Evolutionary conservation across 306 rosid genomes (phyloP).

Genomic region (Psophocarpus tetragonolobus): DNA sequence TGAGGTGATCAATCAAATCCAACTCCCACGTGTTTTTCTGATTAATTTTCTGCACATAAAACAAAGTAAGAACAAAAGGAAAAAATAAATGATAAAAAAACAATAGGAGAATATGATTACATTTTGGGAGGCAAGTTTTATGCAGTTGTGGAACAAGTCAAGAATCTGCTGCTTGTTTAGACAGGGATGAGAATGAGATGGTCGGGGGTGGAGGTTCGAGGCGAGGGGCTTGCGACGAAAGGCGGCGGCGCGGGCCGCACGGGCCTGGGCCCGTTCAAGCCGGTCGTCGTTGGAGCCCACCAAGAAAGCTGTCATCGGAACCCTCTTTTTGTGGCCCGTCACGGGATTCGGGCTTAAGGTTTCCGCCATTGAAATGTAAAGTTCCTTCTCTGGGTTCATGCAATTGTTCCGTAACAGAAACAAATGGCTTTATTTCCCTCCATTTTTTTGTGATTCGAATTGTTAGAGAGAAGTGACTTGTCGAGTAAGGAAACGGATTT

Average conservation of each 20-base stretch:
- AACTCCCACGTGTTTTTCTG: constrained; percentile 92
- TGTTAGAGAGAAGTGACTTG: background rate
- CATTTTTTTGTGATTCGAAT: background rate
- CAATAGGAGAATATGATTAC: constrained; percentile 37
- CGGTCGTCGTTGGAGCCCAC: constrained; percentile 76
- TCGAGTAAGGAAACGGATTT: background rate
- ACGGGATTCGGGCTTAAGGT: constrained; percentile 57
- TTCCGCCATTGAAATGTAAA: constrained; percentile 44
- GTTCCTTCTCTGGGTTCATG: background rate
- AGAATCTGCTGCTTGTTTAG: constrained; percentile 69
- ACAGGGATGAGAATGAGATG: constrained; percentile 21
- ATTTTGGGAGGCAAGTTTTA: constrained; percentile 83
- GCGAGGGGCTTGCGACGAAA: constrained; percentile 49
- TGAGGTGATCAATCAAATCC: constrained; percentile 78
- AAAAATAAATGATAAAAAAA: background rate
- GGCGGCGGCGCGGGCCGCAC: constrained; percentile 68
- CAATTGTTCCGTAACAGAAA: background rate
- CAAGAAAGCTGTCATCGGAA: constrained; percentile 53
- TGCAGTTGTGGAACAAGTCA: constrained; percentile 75
- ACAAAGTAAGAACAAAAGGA: background rate
- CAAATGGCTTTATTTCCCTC: background rate
- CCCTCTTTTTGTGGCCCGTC: constrained; percentile 32
- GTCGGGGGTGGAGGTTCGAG: constrained; percentile 31
- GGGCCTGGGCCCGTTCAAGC: constrained; percentile 71
- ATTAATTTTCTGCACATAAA: constrained; percentile 76